Evolutionary conservation across 2,329 filamentous ascomycete genomes (phyloP).

Genomic region (Cercospora sp.): DNA sequence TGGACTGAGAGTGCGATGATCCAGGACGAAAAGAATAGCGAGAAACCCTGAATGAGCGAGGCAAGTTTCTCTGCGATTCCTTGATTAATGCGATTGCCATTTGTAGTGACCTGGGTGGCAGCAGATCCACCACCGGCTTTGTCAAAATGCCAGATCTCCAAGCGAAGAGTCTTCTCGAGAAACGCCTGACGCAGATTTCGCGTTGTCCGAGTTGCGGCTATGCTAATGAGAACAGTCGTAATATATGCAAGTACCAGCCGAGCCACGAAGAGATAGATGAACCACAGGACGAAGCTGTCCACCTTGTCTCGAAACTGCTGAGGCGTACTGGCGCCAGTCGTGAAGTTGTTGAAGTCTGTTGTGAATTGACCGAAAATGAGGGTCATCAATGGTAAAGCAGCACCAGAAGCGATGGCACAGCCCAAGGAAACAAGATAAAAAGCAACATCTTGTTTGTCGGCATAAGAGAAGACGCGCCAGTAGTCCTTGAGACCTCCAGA

Average conservation of each 20-base stretch:
- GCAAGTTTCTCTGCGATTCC: constrained; percentile 46
- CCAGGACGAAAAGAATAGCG: constrained; percentile 44
- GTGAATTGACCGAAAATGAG: constrained; percentile 55
- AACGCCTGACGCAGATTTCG: constrained; percentile 60
- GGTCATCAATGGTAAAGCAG: constrained; percentile 50
- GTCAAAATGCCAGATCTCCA: constrained; percentile 68
- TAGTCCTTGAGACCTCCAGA: constrained; percentile 29
- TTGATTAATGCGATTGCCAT: constrained; percentile 42
- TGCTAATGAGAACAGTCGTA: constrained; percentile 44
- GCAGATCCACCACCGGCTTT: constrained; percentile 54
- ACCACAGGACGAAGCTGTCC: constrained; percentile 57
- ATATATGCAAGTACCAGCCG: constrained; percentile 65
- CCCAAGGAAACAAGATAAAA: constrained; percentile 35
- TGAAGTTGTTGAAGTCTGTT: constrained; percentile 48
- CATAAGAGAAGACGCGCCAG: constrained; percentile 37
- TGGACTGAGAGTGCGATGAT: constrained; percentile 44
- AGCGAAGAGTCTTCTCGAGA: constrained; percentile 61
- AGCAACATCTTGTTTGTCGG: constrained; percentile 31
- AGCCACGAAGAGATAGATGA: constrained; percentile 69
- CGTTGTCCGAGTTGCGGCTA: constrained; percentile 54
- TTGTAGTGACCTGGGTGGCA: constrained; percentile 29
- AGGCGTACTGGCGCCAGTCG: constrained; percentile 19
- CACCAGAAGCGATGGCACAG: constrained; percentile 47
- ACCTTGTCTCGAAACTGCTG: constrained; percentile 27
- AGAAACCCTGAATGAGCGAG: constrained; percentile 37